A percentile compares a stretch with the other conserved stretches of the same genome.
Evolutionary conservation across 371 early-diverging fungal species (phyloP).

Genomic region (Rhizopus sp.): DNA sequence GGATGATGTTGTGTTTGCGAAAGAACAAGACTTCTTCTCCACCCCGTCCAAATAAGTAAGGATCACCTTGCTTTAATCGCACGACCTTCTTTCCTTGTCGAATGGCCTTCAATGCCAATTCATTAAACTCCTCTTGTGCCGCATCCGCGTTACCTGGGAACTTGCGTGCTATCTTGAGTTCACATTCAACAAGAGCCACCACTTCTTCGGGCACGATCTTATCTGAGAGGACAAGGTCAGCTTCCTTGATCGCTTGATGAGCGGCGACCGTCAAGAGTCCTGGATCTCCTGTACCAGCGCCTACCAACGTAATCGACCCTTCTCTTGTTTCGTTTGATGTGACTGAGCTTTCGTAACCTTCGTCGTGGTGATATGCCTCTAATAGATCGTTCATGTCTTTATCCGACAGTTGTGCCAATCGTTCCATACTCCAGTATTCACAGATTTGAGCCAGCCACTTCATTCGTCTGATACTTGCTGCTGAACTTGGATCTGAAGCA

Average conservation of each 20-base stretch:
- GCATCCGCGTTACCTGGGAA: conserved; percentile 77
- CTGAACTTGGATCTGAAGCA: conserved; percentile 53
- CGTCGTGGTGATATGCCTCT: conserved; percentile 67
- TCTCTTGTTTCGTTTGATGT: conserved; percentile 9
- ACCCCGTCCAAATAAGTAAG: conserved; percentile 91
- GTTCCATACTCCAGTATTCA: conserved; percentile 74
- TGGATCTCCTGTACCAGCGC: conserved; percentile 89
- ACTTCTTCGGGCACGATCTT: conserved; percentile 79
- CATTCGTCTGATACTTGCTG: conserved; percentile 65
- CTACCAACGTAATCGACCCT: conserved; percentile 68
- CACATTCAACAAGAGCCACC: conserved; percentile 55
- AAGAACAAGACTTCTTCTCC: conserved; percentile 87
- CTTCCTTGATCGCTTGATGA: conserved; percentile 62
- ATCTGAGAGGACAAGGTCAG: conserved; percentile 85
- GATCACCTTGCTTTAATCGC: conserved; percentile 88
- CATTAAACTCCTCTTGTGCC: conserved; percentile 82
- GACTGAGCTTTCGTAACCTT: conserved; percentile 50
- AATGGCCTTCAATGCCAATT: conserved; percentile 63
- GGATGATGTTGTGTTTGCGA: conserved; percentile 61
- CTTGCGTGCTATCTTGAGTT: conserved; percentile 67
- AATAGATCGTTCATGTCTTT: conserved; percentile 63
- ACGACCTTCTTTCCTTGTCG: conserved; percentile 74
- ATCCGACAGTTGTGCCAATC: conserved; percentile 57
- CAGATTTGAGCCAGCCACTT: conserved; percentile 74
- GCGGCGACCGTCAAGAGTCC: conserved; percentile 81